phyloP scores from a whole-genome alignment of 23 red algal genomes.

The Gracilaria vermiculophylla region DNA sequence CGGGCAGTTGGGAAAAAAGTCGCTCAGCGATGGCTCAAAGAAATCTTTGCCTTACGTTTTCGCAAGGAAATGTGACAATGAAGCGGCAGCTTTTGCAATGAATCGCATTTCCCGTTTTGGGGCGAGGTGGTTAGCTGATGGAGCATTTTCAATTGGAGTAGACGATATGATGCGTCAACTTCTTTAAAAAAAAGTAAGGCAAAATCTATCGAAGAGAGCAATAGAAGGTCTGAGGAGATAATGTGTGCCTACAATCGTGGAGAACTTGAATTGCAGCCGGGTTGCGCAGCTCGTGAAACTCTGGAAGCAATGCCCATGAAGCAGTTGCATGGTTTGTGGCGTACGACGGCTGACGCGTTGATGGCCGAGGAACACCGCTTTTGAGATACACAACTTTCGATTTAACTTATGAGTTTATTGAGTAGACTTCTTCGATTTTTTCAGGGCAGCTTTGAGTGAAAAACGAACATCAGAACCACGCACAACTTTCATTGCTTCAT shows the following conservation, averaged over 20 bases:
- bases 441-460: no score
- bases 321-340: constrained; percentile 80
- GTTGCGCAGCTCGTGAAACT: constrained; percentile 86
- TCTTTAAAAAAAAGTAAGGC: constrained; percentile 50
- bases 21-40: constrained; percentile 84
- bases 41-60: constrained; percentile 84
- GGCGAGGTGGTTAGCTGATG: constrained; percentile 76
- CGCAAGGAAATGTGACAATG: constrained; percentile 62
- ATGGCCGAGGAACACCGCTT: no score
- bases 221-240: constrained; percentile 60
- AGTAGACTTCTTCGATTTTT: no score
- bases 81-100: constrained; percentile 83
- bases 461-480: no score
- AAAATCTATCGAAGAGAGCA: constrained; percentile 48
- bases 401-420: no score
- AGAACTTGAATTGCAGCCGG: constrained; percentile 76
- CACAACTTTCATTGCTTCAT: no score
- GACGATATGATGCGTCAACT: constrained; percentile 82
- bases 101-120: constrained; percentile 81
- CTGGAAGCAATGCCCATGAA: constrained; percentile 82
- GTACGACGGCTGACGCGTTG: constrained; percentile 75
- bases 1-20: constrained; percentile 92
- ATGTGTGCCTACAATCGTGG: constrained; percentile 56
- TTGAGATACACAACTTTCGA: no score
- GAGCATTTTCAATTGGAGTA: constrained; percentile 93